Conservation (phyloP, 768 basidiomycete genomes). For the Phylloporus sp. region DNA sequence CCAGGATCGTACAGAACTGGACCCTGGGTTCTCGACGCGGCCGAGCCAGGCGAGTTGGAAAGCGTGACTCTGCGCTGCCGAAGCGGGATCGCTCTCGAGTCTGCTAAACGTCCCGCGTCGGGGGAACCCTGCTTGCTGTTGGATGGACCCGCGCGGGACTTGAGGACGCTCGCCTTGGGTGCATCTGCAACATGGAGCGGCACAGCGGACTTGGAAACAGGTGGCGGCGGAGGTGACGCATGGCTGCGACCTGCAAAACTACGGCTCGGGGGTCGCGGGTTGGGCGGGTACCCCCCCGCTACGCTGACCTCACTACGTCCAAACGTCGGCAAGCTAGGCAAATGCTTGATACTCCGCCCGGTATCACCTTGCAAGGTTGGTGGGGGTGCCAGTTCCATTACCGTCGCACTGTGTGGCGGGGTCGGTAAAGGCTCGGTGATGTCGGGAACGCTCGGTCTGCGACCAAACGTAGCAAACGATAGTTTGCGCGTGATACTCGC, state of each 20-base stretch:
- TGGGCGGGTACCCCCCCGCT: not conserved
- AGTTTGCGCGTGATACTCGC: constrained; percentile 31
- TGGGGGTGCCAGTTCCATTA: constrained; percentile 18
- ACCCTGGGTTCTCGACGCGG: not conserved
- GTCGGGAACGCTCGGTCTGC: constrained; percentile 23
- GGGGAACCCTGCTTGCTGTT: constrained; percentile 5
- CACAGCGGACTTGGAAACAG: not conserved
- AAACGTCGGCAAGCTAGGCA: constrained; percentile 24
- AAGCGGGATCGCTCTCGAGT: not conserved
- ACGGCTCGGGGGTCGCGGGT: constrained; percentile 15
- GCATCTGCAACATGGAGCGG: constrained; percentile 4
- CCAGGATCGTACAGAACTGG: not conserved
- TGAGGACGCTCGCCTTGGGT: constrained; percentile 15
- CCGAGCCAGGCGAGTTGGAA: constrained; percentile 11
- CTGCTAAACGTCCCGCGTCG: not conserved
- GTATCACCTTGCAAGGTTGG: constrained; percentile 10
- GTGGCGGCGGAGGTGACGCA: not conserved
- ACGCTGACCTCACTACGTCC: constrained; percentile 1
- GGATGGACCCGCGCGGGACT: constrained; percentile 7
- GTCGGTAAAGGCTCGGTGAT: constrained; percentile 17
- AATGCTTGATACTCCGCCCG: constrained; percentile 16
- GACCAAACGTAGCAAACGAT: constrained; percentile 27
- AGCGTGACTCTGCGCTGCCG: constrained; percentile 22
- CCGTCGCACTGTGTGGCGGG: constrained; percentile 12
- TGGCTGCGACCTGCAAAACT: constrained; percentile 2